Conservation (phyloP, 108 stramenopile species). For the Cyclotella sp. region DNA sequence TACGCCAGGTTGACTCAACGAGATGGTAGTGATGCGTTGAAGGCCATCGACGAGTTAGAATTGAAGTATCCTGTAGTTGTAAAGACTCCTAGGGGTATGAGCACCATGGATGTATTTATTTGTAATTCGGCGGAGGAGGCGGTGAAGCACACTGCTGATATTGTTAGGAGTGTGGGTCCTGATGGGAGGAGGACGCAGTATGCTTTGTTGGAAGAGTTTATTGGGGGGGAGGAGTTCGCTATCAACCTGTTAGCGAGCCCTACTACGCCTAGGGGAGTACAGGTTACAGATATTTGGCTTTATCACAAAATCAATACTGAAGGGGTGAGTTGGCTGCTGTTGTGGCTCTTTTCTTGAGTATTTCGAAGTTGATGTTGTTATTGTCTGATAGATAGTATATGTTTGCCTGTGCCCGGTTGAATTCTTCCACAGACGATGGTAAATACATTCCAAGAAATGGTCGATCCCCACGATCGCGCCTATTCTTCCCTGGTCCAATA, state of each 20-base stretch:
- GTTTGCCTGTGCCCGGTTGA: neutral
- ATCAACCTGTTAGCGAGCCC: conserved; percentile 59
- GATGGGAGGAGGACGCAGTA: conserved; percentile 64
- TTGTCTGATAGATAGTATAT: too few relatives aligned
- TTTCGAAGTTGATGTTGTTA: neutral
- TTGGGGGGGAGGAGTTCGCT: conserved; percentile 65
- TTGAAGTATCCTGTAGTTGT: conserved; percentile 63
- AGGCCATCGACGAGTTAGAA: conserved; percentile 57
- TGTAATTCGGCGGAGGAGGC: conserved; percentile 58
- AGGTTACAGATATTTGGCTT: conserved; percentile 66
- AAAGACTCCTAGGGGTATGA: conserved; percentile 63
- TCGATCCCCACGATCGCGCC: conserved; percentile 50
- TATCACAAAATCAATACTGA: conserved; percentile 60
- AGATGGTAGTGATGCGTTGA: conserved; percentile 48
- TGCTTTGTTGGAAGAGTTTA: conserved; percentile 62
- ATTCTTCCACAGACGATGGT: conserved; percentile 41
- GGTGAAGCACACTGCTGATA: conserved; percentile 30
- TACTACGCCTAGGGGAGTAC: conserved; percentile 58
- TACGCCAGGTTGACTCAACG: conserved; percentile 59
- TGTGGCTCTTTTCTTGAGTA: neutral
- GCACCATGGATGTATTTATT: conserved; percentile 64
- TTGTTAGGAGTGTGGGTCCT: conserved; percentile 58
- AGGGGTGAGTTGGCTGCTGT: conserved; percentile 31
- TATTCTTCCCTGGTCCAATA: conserved; percentile 50
- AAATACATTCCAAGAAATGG: conserved; percentile 60